Evolutionary conservation across 2,329 filamentous ascomycete species (phyloP).

Genomic region (Aspergillus puulaauensis): DNA sequence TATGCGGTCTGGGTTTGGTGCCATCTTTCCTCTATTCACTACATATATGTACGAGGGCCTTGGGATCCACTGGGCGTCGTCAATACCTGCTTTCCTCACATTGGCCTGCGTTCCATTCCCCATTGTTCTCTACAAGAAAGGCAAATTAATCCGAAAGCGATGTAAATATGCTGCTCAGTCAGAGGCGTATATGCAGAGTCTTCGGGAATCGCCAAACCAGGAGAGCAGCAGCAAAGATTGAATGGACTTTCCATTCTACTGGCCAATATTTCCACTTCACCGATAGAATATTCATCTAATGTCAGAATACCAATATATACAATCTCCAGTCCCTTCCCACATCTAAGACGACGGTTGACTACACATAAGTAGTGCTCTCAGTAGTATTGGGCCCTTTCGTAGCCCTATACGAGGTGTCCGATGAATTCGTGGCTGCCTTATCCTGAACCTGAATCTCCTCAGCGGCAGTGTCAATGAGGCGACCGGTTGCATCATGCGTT

Average conservation of each 20-base stretch:
- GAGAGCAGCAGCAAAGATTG: too few species aligned
- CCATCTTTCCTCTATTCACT: constrained; percentile 51
- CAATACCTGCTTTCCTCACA: constrained; percentile 48
- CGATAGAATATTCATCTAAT: too few species aligned
- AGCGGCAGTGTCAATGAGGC: neutral
- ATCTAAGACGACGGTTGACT: fast-evolving
- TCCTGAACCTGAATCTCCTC: neutral
- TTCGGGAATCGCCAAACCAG: too few species aligned
- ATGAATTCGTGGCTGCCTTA: neutral
- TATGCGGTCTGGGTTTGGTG: constrained; percentile 47
- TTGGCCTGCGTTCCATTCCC: constrained; percentile 46
- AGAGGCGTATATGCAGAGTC: constrained; percentile 32
- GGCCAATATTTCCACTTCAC: too few species aligned
- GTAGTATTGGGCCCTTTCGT: neutral
- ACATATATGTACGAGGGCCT: constrained; percentile 46
- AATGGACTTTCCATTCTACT: too few species aligned
- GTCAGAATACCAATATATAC: too few species aligned
- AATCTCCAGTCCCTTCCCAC: too few species aligned
- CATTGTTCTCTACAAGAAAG: constrained; percentile 46
- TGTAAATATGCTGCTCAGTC: constrained; percentile 42
- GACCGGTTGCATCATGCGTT: constrained; percentile 52
- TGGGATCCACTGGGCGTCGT: constrained; percentile 51
- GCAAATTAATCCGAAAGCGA: constrained; percentile 37
- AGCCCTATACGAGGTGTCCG: neutral
- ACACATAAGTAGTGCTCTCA: too few species aligned